Evolutionary conservation across 2,329 filamentous ascomycete species (phyloP), one percentile per base, ranked within the genome.

Genomic region (Nothophaeocryptopus gaeumannii): DNA sequence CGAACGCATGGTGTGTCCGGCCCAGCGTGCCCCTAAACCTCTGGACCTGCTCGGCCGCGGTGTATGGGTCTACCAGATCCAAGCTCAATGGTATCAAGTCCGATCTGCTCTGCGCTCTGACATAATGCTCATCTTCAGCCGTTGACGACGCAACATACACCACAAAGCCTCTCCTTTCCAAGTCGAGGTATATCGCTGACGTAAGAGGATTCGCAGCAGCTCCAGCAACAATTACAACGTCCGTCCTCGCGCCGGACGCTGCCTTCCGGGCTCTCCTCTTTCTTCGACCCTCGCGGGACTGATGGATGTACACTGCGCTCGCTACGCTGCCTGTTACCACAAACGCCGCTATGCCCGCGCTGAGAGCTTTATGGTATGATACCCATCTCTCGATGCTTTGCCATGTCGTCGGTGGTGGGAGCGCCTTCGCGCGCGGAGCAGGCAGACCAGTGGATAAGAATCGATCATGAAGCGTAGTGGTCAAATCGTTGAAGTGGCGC

Each of bases 151-250:
- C 88, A 53, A 99, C 78, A 68, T 90, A 99, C 48, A 97, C 89
- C 53, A 97, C 88, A 68, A 95, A 97, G 4, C 93, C 93, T 57
- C 90, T 83, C 52, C 90, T 79, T 72, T 97, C 93, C 59, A 99
- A 76, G 65, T 99, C 93, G 40, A 91, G 72, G 2, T 89, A 84
- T 46, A 97, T 76, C 9, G 89, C 89, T 63, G 85, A 86, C 5
- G 89, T 92, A 64, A 96, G 78, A 12, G 91, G 87, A 62, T 95
- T 84, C 42, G 85, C 82, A 2, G 89, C 87, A 14, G 89, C 90
- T n/a, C 92, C 92, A 15, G 90, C 90, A 55, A 97, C 80, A 26
- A 97, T 87, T 33, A 86, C 78, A 46, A 97, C 92, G 70, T 99
- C 93, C 56, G 85, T 83, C 45, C 93, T 81, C 3, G 88, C 89